Conservation (phyloP, 2,329 filamentous ascomycete genomes). For the Exophiala spinifera region DNA sequence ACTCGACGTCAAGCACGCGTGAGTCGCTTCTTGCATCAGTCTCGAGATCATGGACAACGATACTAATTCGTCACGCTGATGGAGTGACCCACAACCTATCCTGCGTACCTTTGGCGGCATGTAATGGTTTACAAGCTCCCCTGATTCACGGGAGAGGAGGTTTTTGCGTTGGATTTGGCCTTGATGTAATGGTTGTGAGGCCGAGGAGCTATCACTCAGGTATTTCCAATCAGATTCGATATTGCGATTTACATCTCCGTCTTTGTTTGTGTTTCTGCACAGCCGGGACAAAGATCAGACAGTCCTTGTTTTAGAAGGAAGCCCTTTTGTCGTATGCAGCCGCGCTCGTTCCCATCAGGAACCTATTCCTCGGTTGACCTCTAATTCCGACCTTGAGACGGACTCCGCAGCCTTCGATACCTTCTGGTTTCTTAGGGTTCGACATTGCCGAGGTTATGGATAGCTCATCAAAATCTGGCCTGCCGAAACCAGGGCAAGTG, state of each 20-base stretch:
- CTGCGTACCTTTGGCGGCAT: slow-evolving; percentile 9
- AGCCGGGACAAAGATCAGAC: no score
- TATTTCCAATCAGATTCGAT: no score
- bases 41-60: not conserved
- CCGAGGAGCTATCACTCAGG: no score
- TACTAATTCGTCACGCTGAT: slow-evolving; percentile 3
- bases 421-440: not conserved
- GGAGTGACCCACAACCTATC: slow-evolving; percentile 8
- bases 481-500: not conserved
- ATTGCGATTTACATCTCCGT: no score
- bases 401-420: not conserved
- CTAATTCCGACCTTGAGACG: not conserved
- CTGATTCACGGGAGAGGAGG: not conserved
- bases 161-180: no score
- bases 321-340: not conserved
- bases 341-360: not conserved
- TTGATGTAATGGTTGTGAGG: no score
- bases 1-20: slow-evolving; percentile 26
- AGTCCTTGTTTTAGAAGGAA: no score
- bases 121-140: not conserved
- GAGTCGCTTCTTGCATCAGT: slow-evolving; percentile 14
- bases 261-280: no score
- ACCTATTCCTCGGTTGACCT: not conserved
- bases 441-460: not conserved
- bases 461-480: not conserved